Evolutionary conservation across 129 eudicot species (phyloP), one percentile per base, ranked within the genome.

Genomic region (Arctium minus): DNA sequence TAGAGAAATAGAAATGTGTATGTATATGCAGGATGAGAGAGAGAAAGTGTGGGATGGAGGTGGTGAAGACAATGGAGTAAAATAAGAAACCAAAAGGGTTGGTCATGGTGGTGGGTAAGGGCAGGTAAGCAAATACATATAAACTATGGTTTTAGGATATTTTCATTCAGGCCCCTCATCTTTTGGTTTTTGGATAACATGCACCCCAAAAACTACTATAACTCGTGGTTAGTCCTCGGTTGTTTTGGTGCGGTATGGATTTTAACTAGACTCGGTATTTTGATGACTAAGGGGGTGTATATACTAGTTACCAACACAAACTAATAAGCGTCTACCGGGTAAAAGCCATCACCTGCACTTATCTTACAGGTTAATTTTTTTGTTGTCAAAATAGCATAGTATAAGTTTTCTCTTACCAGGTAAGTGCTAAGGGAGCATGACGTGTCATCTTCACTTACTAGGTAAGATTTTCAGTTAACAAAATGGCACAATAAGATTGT

Each of bases 71-170:
- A 85, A 62, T 64, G 60, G 70, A 78, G 44, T 70, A 64, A 5
- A 71, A 38, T 39, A 79, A 79, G 44, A 71, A 76, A 72, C 72
- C 72, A 75, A 39, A 53, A 72, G 60, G 15, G 75, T 74, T 82
- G 72, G 83, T 73, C 75, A 17, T 80, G 67, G 36, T 38, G 88
- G 85, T 85, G 85, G 88, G 85, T 86, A 75, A 71, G 86, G 44
- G 77, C 83, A 46, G 88, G 80, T 86, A 72, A 82, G 69, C 88
- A 78, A 82, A 86, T 65, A 77, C 75, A 77, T 81, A 50, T 71
- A 10, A 17, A 75, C 3, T n/a, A 2, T 74, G 64, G 8, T 62
- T 74, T 38, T 78, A 27, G 53, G 10, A 1, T 69, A 0, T 31
- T 42, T 62, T 15, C 68, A 42, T 1, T 62, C 70, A 31, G 68